Conservation (phyloP, 805 yeast species). For the Yarrowia sp. region DNA sequence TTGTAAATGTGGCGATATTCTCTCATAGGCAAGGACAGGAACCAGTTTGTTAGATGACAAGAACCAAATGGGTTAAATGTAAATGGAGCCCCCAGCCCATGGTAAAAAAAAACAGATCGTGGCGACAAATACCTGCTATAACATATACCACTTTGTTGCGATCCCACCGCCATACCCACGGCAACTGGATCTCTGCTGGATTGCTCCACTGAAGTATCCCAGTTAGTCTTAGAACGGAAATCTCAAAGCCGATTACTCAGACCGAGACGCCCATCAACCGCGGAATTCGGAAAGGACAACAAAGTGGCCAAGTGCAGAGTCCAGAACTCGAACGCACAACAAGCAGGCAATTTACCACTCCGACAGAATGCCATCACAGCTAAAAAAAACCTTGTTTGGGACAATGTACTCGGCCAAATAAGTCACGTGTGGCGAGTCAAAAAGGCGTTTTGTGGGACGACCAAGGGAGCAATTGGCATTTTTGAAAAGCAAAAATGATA, state of each 20-base stretch:
- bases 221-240: conserved; percentile 18
- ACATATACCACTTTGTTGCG: conserved; percentile 20
- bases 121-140: neutral
- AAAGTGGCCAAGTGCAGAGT: conserved; percentile 16
- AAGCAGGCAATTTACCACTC: conserved; percentile 94
- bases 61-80: no score
- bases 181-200: conserved; percentile 26
- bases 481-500: neutral
- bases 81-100: no score
- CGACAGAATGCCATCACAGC: conserved; percentile 73
- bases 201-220: conserved; percentile 25
- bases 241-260: conserved; percentile 26
- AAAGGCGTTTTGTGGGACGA: neutral
- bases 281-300: conserved; percentile 26
- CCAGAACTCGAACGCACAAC: conserved; percentile 73
- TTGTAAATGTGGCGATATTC: no score
- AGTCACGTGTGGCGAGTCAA: neutral
- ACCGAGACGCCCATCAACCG: conserved; percentile 25
- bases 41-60: no score
- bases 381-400: neutral
- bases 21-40: no score
- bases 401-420: neutral
- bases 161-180: conserved; percentile 26
- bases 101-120: neutral
- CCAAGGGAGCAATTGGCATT: neutral